A percentile compares a stretch with the other conserved stretches of the same genome.
Evolutionary conservation across 2,329 filamentous ascomycete species (phyloP).

Genomic region (Stemphylium beticola): DNA sequence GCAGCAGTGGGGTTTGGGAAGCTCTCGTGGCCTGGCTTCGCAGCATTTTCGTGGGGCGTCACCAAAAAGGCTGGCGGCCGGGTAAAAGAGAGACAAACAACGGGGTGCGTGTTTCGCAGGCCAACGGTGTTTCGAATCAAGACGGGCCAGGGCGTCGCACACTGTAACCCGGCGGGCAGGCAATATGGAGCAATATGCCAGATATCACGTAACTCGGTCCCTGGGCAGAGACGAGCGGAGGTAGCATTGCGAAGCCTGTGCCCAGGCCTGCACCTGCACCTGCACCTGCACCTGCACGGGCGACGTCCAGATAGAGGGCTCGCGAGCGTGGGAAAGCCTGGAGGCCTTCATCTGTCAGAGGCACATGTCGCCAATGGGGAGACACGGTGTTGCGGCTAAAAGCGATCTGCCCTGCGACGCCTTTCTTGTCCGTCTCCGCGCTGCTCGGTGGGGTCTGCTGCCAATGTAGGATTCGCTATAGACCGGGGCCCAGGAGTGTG

Average conservation of each 20-base stretch:
- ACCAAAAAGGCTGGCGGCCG: conserved; percentile 40
- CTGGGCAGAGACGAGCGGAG: conserved; percentile 27
- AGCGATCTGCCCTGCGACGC: conserved; percentile 25
- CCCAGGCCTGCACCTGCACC: neutral
- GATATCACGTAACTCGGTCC: conserved; percentile 41
- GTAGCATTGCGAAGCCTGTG: conserved; percentile 26
- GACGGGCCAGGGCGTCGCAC: conserved; percentile 36
- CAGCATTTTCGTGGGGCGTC: conserved; percentile 39
- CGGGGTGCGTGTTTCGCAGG: conserved; percentile 39
- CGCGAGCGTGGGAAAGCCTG: conserved; percentile 12
- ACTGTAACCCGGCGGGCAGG: conserved; percentile 33
- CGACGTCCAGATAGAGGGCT: conserved; percentile 24
- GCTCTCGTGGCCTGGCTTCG: conserved; percentile 23
- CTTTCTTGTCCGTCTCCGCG: conserved; percentile 22
- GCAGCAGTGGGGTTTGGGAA: conserved; percentile 26
- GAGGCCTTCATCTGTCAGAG: conserved; percentile 17
- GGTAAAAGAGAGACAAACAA: conserved; percentile 45
- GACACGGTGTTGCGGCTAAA: conserved; percentile 14
- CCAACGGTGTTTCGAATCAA: conserved; percentile 41
- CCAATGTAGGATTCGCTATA: conserved; percentile 5
- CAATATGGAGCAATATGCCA: conserved; percentile 45
- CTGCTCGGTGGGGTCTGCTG: conserved; percentile 6
- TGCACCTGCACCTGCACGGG: too few species aligned
- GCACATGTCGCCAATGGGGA: conserved; percentile 16
- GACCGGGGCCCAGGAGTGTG: conserved; percentile 10